These are phyloP conservation scores for Boletus tomentosulus DNA, from an alignment of 768 basidiomycete genomes.

Conservation along the genomic window DNA sequence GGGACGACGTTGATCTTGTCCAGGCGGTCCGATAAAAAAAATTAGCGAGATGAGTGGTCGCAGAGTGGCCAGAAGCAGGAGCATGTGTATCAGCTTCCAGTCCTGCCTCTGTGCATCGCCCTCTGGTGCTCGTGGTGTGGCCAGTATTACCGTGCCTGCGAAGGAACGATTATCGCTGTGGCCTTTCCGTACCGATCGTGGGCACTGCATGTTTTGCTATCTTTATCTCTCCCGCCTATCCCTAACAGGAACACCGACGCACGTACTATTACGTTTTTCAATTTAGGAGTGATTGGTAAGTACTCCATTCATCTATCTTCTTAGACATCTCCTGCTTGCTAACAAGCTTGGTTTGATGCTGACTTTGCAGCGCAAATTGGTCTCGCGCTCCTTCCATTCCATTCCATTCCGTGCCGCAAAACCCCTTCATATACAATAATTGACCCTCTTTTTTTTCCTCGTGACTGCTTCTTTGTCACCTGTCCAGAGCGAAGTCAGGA, in stretches of 20 bases:
- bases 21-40: slow-evolving; percentile 15
- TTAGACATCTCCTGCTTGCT: neutral
- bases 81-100: slow-evolving; percentile 24
- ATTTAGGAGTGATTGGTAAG: slow-evolving; percentile 14
- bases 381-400: slow-evolving; percentile 2
- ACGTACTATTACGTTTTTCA: slow-evolving; percentile 19
- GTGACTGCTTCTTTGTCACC: neutral
- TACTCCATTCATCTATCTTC: slow-evolving; percentile 12
- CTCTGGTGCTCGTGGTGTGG: slow-evolving; percentile 12
- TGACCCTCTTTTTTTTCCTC: slow-evolving; percentile 15
- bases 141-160: slow-evolving; percentile 9
- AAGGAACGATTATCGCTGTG: slow-evolving; percentile 14
- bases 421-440: slow-evolving; percentile 24
- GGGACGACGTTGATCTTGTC: slow-evolving; percentile 4
- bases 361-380: neutral
- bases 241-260: slow-evolving; percentile 9
- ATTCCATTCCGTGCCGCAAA: slow-evolving; percentile 10
- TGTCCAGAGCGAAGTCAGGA: slow-evolving; percentile 6
- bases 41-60: slow-evolving; percentile 24
- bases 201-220: slow-evolving; percentile 22
- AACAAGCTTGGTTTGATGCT: slow-evolving; percentile 20
- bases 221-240: slow-evolving; percentile 18
- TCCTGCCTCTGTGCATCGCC: slow-evolving; percentile 24
- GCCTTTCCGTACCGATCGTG: slow-evolving; percentile 10
- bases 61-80: slow-evolving; percentile 28